phyloP scores from a whole-genome alignment of 352 stramenopile species.

The Globisporangium rhizosaccharum region DNA sequence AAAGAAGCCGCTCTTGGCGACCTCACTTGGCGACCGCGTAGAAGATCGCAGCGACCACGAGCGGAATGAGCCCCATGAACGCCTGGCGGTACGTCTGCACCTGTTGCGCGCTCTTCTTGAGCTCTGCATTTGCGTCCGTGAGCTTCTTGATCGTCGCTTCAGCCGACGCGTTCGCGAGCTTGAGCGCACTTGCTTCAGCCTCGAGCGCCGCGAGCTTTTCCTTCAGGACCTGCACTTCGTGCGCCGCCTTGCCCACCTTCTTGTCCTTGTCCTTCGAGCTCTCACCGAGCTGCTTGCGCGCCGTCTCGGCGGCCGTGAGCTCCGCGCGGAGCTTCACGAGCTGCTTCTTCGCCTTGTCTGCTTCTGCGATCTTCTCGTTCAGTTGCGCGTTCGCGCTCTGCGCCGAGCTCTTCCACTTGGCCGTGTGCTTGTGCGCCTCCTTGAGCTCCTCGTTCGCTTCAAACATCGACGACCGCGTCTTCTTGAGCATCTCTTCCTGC shows the following conservation, averaged over 20 bases:
- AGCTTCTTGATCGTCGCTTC: constrained; percentile 31
- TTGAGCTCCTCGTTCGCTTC: constrained; percentile 77
- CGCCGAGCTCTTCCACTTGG: constrained; percentile 73
- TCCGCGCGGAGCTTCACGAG: constrained; percentile 45
- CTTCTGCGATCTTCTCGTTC: constrained; percentile 62
- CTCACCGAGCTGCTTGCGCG: constrained; percentile 43
- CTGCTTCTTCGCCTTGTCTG: constrained; percentile 63
- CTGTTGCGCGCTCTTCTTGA: constrained; percentile 40
- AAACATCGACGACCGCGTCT: constrained; percentile 57
- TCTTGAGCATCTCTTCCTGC: constrained; percentile 69
- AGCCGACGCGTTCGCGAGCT: constrained; percentile 20
- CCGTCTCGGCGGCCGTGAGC: constrained; percentile 30
- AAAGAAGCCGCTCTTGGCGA: not conserved
- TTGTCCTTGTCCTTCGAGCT: constrained; percentile 67
- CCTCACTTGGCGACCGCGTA: constrained; percentile 52
- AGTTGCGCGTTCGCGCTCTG: constrained; percentile 53
- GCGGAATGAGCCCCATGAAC: constrained; percentile 45
- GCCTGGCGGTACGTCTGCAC: constrained; percentile 55
- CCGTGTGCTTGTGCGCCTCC: constrained; percentile 45
- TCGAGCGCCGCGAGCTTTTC: constrained; percentile 26
- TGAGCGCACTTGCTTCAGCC: constrained; percentile 14
- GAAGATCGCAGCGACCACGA: constrained; percentile 41
- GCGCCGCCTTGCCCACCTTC: constrained; percentile 54
- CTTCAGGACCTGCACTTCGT: constrained; percentile 48
- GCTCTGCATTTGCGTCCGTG: constrained; percentile 30